A percentile compares a stretch with the other conserved stretches of the same genome.
Conservation (phyloP, 257 asterid species). For the Solanum clarkiae region DNA sequence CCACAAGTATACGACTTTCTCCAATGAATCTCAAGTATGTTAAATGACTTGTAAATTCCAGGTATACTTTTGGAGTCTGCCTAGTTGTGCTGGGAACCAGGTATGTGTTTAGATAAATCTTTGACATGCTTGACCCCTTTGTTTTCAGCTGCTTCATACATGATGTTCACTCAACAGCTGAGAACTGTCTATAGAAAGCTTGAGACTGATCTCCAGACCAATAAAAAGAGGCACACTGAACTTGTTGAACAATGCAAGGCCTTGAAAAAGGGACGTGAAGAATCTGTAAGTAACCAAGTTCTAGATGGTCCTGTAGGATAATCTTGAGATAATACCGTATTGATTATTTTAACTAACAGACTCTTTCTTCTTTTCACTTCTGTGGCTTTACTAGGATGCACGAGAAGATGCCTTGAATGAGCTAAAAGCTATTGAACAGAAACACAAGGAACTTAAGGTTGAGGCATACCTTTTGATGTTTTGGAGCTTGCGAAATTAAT, state of each 20-base stretch:
- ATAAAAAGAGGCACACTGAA: conserved; percentile 51
- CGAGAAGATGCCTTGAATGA: conserved; percentile 70
- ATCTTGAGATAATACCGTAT: background rate
- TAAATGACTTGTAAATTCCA: conserved; percentile 10
- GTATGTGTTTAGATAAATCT: conserved; percentile 16
- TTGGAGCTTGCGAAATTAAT: background rate
- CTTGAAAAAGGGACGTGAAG: conserved; percentile 90
- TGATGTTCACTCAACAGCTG: conserved; percentile 35
- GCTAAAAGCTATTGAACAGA: conserved; percentile 62
- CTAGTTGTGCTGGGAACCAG: conserved; percentile 99
- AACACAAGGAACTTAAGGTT: conserved; percentile 67
- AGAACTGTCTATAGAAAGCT: conserved; percentile 64
- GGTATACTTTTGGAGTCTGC: conserved; percentile 99
- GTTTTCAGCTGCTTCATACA: background rate
- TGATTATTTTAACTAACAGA: background rate
- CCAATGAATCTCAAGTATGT: background rate
- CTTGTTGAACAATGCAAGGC: conserved; percentile 56
- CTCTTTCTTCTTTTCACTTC: background rate
- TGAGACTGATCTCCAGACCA: conserved; percentile 57
- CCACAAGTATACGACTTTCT: background rate
- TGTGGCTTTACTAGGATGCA: conserved; percentile 44
- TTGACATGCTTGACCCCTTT: background rate
- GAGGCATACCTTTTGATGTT: background rate
- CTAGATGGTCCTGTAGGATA: background rate
- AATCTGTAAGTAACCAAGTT: conserved; percentile 46